Conservation (phyloP, 2,329 filamentous ascomycete genomes). For the Coleophoma cylindrospora region DNA sequence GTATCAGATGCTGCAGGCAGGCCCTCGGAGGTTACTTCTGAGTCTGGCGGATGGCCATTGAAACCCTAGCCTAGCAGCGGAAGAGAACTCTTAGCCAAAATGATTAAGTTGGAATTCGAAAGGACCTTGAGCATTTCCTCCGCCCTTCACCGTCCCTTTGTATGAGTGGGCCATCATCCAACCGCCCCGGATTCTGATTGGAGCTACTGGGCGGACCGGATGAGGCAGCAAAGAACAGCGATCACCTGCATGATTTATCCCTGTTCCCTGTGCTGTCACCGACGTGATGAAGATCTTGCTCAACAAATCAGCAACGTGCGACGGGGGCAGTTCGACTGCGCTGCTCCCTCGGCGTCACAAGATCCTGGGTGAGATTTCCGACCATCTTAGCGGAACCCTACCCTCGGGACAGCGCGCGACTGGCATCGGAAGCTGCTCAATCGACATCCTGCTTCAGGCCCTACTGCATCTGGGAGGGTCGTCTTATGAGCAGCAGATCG, state of each 20-base stretch:
- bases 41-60: no score
- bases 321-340: not conserved
- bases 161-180: not conserved
- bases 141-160: no score
- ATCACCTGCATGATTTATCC: not conserved
- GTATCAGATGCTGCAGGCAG: no score
- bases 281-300: no score
- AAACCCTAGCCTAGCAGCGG: no score
- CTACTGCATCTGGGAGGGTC: not conserved
- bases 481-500: no score
- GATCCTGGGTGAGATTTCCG: slow-evolving; percentile 2
- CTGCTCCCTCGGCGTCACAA: not conserved
- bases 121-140: no score
- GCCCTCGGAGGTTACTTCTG: no score
- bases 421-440: not conserved
- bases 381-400: not conserved
- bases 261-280: not conserved
- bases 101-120: no score
- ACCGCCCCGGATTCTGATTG: not conserved
- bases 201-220: not conserved
- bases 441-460: slow-evolving; percentile 1
- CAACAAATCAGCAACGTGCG: no score
- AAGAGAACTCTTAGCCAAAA: no score
- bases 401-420: not conserved
- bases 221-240: not conserved